Evolutionary conservation across 1,139 yeast genomes (phyloP), one percentile per base, ranked within the genome.

Genomic region (Zygoascus hellenicus): DNA sequence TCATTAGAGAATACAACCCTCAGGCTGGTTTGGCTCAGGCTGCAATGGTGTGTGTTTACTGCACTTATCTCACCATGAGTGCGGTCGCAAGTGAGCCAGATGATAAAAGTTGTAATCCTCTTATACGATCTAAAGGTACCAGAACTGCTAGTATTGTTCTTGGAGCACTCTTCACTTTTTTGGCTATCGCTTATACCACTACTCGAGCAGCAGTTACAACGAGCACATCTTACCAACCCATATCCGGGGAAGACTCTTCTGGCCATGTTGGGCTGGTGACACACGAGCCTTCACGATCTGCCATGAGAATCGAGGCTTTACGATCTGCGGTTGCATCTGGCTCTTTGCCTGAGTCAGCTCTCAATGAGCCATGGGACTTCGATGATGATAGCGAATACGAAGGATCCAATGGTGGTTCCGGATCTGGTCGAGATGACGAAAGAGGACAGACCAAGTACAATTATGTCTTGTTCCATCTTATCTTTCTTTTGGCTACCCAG

Each of bases 81-180:
- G 98, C 98, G 0, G 95, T 94, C 55, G 85, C 96, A 0, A 82
- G 96, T 9, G 98, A 92, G 64, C 99, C 98, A 0, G 98, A 92
- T 65, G 97, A 92, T 68, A 80, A 76, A 60, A 71, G 72, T 57
- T 94, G 99, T 65, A 94, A 94, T 64, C 98, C 98, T 6, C 72
- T 92, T 52, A 81, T 90, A 15, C 77, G 97, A 55, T 86, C 96
- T 2, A 75, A 77, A 49, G 96, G 97, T 3, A 89, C 98, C 0
- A 78, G 97, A 59, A 89, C 96, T 1, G 81, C 88, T 16, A 84
- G 95, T 54, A 82, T 90, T 47, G 80, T 92, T 0, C 65, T 94
- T 46, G 98, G 98, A 17, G 97, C 97, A 0, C 69, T 89, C 37
- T 89, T 94, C 69, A 94, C 99, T 0, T 88, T 94, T 61, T 74